A percentile compares a stretch with the other conserved stretches of the same genome.
These are phyloP conservation scores for Rhizophagus clarus DNA, from an alignment of 192 early-diverging fungal species.

Conservation along the genomic window DNA sequence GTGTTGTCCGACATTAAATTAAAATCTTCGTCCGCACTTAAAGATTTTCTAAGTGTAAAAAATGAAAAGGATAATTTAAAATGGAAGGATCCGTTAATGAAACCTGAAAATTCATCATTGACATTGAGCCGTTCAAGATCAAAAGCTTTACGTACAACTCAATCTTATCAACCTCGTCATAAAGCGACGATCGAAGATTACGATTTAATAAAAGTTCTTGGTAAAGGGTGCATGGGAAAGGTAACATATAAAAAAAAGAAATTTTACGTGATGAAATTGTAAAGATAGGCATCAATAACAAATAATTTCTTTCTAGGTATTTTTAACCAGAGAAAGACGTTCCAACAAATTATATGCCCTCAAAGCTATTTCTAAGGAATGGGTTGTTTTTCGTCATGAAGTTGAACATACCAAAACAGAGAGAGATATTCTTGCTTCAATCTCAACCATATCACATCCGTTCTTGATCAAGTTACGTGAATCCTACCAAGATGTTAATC, in stretches of 20 bases:
- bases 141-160: slow-evolving; percentile 28
- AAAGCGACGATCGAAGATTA: slow-evolving; percentile 50
- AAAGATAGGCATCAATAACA: too few species aligned
- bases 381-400: slow-evolving; percentile 75
- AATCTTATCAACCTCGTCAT: slow-evolving; percentile 35
- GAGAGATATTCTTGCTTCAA: slow-evolving; percentile 71
- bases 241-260: slow-evolving; percentile 34
- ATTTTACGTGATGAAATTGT: too few species aligned
- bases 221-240: slow-evolving; percentile 65
- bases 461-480: slow-evolving; percentile 88
- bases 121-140: neutral
- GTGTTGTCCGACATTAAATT: slow-evolving; percentile 43
- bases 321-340: slow-evolving; percentile 48
- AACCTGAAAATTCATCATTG: neutral
- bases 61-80: slow-evolving; percentile 49
- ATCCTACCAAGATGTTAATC: slow-evolving; percentile 85
- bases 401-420: slow-evolving; percentile 84
- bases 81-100: slow-evolving; percentile 40
- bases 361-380: slow-evolving; percentile 59
- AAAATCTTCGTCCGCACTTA: slow-evolving; percentile 42
- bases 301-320: slow-evolving; percentile 36
- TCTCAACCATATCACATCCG: slow-evolving; percentile 80
- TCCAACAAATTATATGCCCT: slow-evolving; percentile 53
- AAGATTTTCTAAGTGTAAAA: slow-evolving; percentile 52
- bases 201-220: slow-evolving; percentile 56